phyloP scores from a whole-genome alignment of 352 stramenopile genomes.

The Thalassiosira exigua region DNA sequence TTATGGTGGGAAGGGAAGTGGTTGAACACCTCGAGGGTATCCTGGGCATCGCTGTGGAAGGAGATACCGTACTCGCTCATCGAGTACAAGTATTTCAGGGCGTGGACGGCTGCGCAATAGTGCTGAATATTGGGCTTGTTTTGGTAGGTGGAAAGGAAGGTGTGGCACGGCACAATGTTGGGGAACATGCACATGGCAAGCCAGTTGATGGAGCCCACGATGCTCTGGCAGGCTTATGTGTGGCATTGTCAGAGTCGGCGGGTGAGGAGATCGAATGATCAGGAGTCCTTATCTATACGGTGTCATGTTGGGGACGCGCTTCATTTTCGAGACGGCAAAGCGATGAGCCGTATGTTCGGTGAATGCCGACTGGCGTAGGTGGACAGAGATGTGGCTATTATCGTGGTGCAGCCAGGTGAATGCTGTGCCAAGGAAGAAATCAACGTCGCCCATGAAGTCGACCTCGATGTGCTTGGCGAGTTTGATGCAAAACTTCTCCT shows the following conservation, averaged over 20 bases:
- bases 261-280: slow-evolving; percentile 37
- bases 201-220: slow-evolving; percentile 42
- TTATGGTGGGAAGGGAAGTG: slow-evolving; percentile 15
- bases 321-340: neutral
- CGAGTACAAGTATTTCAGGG: slow-evolving; percentile 32
- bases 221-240: slow-evolving; percentile 24
- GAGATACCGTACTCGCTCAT: slow-evolving; percentile 29
- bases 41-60: neutral
- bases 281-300: slow-evolving; percentile 39
- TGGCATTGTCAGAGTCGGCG: neutral
- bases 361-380: slow-evolving; percentile 42
- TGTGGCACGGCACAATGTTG: slow-evolving; percentile 22
- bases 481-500: slow-evolving; percentile 20
- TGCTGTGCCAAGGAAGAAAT: slow-evolving; percentile 40
- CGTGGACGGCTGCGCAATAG: slow-evolving; percentile 13
- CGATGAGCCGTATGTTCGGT: slow-evolving; percentile 10
- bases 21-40: slow-evolving; percentile 21
- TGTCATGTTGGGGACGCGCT: slow-evolving; percentile 16
- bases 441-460: slow-evolving; percentile 50
- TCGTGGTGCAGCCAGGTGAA: slow-evolving; percentile 21
- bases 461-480: slow-evolving; percentile 17
- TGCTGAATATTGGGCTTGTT: neutral
- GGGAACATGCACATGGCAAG: slow-evolving; percentile 26
- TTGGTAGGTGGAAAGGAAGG: slow-evolving; percentile 47
- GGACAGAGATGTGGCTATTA: slow-evolving; percentile 7